Conservation (phyloP, 148 eudicot genomes). For the Suaeda aralocaspica region DNA sequence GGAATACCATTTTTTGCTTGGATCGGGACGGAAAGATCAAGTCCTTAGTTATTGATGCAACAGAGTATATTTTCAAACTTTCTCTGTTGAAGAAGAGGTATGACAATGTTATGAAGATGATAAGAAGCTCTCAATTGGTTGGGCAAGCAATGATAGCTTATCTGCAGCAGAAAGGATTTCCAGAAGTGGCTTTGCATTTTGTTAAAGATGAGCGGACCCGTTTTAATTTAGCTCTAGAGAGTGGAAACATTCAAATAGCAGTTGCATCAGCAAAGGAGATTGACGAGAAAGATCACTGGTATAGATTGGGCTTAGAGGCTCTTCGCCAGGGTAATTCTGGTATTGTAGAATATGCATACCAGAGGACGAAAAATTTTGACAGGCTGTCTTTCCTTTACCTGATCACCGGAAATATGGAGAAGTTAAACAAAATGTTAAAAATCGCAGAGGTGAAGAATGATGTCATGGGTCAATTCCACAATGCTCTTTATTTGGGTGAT, state of each 20-base stretch:
- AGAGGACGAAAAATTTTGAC: conserved; percentile 72
- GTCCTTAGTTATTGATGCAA: conserved; percentile 58
- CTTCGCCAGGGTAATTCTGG: conserved; percentile 84
- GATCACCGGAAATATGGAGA: conserved; percentile 62
- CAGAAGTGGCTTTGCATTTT: conserved; percentile 83
- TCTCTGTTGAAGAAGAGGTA: conserved; percentile 60
- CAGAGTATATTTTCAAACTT: conserved; percentile 74
- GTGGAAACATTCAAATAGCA: conserved; percentile 73
- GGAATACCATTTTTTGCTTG: conserved; percentile 65
- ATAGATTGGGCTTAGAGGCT: conserved; percentile 70
- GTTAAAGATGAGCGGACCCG: conserved; percentile 81
- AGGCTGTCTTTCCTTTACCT: conserved; percentile 71
- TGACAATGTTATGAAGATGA: conserved; percentile 84
- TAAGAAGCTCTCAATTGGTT: conserved; percentile 69
- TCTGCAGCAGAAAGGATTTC: conserved; percentile 83
- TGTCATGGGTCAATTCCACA: conserved; percentile 84
- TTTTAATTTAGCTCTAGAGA: conserved; percentile 65
- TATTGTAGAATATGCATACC: conserved; percentile 76
- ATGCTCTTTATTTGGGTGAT: conserved; percentile 72
- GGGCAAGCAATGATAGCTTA: conserved; percentile 90
- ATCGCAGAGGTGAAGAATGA: conserved; percentile 75
- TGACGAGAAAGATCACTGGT: conserved; percentile 83
- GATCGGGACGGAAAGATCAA: conserved; percentile 77
- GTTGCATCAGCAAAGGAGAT: conserved; percentile 83
- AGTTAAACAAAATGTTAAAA: conserved; percentile 66